Percentiles rank a stretch among this genome's conserved stretches.
Conservation (phyloP, 805 yeast genomes). For the Candida michaelii region DNA sequence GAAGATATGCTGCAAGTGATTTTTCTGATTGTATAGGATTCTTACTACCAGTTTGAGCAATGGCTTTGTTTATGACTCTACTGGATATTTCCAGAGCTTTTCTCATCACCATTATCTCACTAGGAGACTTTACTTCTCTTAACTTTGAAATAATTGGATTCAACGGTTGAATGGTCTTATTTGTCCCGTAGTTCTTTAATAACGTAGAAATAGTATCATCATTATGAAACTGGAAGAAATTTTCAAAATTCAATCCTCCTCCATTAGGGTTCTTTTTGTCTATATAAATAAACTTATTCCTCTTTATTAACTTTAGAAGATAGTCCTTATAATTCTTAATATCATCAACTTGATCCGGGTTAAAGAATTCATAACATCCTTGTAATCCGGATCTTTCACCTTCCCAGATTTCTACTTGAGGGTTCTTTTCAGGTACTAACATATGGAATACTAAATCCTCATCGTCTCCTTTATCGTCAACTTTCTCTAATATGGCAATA, state of each 20-base stretch:
- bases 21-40: constrained; percentile 65
- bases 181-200: constrained; percentile 13
- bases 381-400: constrained; percentile 87
- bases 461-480: constrained; percentile 43
- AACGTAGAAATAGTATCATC: constrained; percentile 11
- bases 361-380: constrained; percentile 80
- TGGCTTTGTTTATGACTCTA: constrained; percentile 80
- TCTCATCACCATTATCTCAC: constrained; percentile 78
- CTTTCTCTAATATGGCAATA: constrained; percentile 63
- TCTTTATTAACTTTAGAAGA: constrained; percentile 46
- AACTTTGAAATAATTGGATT: constrained; percentile 43
- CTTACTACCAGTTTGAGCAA: constrained; percentile 49
- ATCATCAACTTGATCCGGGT: constrained; percentile 74
- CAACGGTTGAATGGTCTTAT: constrained; percentile 45
- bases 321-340: constrained; percentile 44
- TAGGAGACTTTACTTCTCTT: constrained; percentile 71
- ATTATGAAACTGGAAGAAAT: constrained; percentile 1
- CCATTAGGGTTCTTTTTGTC: constrained; percentile 31
- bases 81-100: constrained; percentile 81
- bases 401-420: constrained; percentile 86
- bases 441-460: constrained; percentile 65
- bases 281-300: constrained; percentile 53
- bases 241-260: not conserved
- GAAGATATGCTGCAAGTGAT: constrained; percentile 75
- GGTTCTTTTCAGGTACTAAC: constrained; percentile 83